phyloP scores from a whole-genome alignment of 1,284 basidiomycete genomes.

The Cryptococcus wingfieldii region DNA sequence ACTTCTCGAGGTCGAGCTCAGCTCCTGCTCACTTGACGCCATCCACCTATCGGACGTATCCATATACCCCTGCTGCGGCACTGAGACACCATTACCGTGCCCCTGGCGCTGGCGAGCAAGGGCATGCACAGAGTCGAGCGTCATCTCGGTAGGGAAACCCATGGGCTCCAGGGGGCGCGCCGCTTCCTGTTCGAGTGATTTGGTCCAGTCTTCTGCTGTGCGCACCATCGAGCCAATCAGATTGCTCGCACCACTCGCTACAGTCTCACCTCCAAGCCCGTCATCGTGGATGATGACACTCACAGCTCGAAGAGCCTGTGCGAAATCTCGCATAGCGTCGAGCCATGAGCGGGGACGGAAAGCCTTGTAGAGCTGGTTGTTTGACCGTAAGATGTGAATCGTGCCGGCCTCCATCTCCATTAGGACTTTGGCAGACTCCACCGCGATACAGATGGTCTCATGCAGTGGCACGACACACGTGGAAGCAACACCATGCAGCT shows the following conservation, averaged over 20 bases:
- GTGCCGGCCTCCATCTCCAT: conserved; percentile 38
- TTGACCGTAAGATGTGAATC: conserved; percentile 18
- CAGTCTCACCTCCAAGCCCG: conserved; percentile 18
- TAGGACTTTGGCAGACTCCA: conserved; percentile 35
- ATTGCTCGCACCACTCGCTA: conserved; percentile 39
- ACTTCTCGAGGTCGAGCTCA: not conserved
- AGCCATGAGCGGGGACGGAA: conserved; percentile 25
- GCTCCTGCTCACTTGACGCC: conserved; percentile 16
- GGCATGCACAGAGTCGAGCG: not conserved
- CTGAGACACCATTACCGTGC: not conserved
- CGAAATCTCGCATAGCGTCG: conserved; percentile 18
- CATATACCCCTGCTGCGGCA: conserved; percentile 24
- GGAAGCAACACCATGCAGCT: conserved; percentile 1
- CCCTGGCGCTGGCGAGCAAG: not conserved
- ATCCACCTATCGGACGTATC: conserved; percentile 39
- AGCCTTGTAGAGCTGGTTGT: conserved; percentile 16
- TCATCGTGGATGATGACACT: conserved; percentile 12
- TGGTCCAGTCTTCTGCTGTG: conserved; percentile 28
- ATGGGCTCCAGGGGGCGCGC: not conserved
- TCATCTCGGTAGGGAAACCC: not conserved
- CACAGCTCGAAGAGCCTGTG: conserved; percentile 18
- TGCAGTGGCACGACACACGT: conserved; percentile 26
- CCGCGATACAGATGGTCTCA: conserved; percentile 28
- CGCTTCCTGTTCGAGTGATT: conserved; percentile 15
- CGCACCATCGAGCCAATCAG: conserved; percentile 38